phyloP scores from a whole-genome alignment of 768 basidiomycete species.

The Dendrothele bispora region DNA sequence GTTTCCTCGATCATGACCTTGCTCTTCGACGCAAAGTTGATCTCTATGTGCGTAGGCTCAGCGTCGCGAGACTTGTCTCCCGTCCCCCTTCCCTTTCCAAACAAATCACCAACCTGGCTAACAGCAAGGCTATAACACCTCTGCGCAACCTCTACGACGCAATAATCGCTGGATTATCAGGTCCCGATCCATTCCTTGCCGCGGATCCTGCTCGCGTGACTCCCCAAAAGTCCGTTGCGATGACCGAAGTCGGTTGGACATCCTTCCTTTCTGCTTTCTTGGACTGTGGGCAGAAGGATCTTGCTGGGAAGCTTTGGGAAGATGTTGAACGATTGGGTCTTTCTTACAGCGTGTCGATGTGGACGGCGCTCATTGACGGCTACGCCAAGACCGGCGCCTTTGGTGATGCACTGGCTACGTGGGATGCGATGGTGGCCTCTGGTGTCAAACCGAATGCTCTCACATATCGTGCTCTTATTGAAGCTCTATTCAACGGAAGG shows the following conservation, averaged over 20 bases:
- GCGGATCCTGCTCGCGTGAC: constrained; percentile 37
- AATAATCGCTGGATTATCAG: constrained; percentile 51
- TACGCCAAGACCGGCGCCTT: constrained; percentile 52
- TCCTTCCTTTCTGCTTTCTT: constrained; percentile 68
- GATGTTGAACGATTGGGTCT: constrained; percentile 56
- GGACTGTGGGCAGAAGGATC: constrained; percentile 49
- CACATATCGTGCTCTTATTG: constrained; percentile 70
- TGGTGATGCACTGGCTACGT: constrained; percentile 55
- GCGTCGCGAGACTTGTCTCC: constrained; percentile 50
- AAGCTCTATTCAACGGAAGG: constrained; percentile 53
- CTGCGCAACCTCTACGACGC: constrained; percentile 51
- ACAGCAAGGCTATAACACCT: constrained; percentile 23
- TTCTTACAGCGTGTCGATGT: constrained; percentile 54
- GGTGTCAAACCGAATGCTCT: constrained; percentile 59
- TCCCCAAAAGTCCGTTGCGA: constrained; percentile 39
- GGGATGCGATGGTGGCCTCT: constrained; percentile 61
- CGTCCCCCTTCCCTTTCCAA: constrained; percentile 48
- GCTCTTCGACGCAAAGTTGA: constrained; percentile 40
- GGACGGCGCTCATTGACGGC: constrained; percentile 72
- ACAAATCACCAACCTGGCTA: constrained; percentile 48
- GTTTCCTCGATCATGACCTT: constrained; percentile 29
- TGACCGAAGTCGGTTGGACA: constrained; percentile 63
- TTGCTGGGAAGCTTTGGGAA: constrained; percentile 67
- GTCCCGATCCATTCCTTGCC: constrained; percentile 55
- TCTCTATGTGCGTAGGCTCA: constrained; percentile 47